A percentile compares a stretch with the other conserved stretches of the same genome.
phyloP scores from a whole-genome alignment of 257 asterid genomes.

The Solanum paucissectum region DNA sequence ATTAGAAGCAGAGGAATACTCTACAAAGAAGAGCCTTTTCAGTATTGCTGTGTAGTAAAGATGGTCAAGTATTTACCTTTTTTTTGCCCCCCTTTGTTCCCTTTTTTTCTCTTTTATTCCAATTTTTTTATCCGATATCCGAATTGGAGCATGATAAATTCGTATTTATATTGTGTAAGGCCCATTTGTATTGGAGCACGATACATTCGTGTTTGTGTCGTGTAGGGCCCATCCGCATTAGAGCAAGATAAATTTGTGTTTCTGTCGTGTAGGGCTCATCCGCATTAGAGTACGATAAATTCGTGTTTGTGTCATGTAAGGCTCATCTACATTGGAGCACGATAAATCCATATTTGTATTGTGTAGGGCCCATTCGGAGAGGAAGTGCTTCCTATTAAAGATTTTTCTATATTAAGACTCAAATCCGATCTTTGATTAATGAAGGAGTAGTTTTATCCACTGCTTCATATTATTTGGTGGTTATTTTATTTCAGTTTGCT shows the following conservation, averaged over 20 bases:
- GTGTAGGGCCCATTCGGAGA: neutral
- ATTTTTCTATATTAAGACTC: neutral
- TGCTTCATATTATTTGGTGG: neutral
- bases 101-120: neutral
- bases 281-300: too few relatives aligned
- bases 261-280: too few relatives aligned
- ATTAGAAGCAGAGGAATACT: neutral
- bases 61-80: neutral
- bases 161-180: neutral
- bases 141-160: neutral
- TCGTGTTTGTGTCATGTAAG: too few relatives aligned
- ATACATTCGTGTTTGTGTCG: too few relatives aligned
- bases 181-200: too few relatives aligned
- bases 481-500: too few relatives aligned
- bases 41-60: neutral
- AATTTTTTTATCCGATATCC: too few relatives aligned
- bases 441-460: fast-evolving
- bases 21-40: neutral
- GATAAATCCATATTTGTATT: too few relatives aligned
- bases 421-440: too few relatives aligned
- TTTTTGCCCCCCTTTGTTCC: neutral
- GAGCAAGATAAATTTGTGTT: too few relatives aligned
- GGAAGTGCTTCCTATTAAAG: too few relatives aligned
- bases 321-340: neutral
- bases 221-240: too few relatives aligned